Evolutionary conservation across 495 filamentous ascomycete species (phyloP), one percentile per base, ranked within the genome.

Genomic region (Tuber indicum): DNA sequence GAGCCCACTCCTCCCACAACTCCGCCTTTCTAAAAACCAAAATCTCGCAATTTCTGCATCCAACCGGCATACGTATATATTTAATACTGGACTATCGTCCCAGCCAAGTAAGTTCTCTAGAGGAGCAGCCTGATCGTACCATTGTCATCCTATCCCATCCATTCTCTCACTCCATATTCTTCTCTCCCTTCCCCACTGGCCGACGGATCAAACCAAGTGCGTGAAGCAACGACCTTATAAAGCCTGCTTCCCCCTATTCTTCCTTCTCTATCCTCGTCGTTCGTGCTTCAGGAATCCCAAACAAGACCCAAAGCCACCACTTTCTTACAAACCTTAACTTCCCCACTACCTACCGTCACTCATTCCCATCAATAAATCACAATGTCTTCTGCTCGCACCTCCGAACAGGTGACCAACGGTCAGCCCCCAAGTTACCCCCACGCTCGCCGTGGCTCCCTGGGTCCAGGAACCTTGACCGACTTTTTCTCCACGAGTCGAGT

Each of bases 381-480:
- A 70, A 82, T 82, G 80, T 82, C 80, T 75, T 72, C 79, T 72
- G 47, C 80, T n/a, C 78, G 58, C 17, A 19, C 75, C 75, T 77
- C 71, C 52, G 78, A 77, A 47, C 77, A 81, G 43, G 42, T 74
- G 71, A 79, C 74, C 78, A 80, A 70, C 8, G 52, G 32, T n/a
- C 78, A 70, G 75, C 70, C 70, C 52, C 44, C 66, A 41, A 44
- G 39, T 62, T 78, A 39, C 72, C 36, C 62, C 46, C 77, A 78
- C 72, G 69, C 82, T 49, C 89, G 89, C 77, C 88, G 89, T 79
- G 85, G 87, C 77, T 90, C 89, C 42, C 81, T 90, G 80, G 88
- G 88, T 71, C 85, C 86, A 41, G 85, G 86, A 72, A 87, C 88
- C 74, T 85, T 91, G 81, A 86, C 85, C 75, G 88, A 85, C 81